Percentiles rank a stretch among this genome's conserved stretches.
Evolutionary conservation across 345 rosid genomes (phyloP).

Genomic region (Arabidopsis arenosa): DNA sequence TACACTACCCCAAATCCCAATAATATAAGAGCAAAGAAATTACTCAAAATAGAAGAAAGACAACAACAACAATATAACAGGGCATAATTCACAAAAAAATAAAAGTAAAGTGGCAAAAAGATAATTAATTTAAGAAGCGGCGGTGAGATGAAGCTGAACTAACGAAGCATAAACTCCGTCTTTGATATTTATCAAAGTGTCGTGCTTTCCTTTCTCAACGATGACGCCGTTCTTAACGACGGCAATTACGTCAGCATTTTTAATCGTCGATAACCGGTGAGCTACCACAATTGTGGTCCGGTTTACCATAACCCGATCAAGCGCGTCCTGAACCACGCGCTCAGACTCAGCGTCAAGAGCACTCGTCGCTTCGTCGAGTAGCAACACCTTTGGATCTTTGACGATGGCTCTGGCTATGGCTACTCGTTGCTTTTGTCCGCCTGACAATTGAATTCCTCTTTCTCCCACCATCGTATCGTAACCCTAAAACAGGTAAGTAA

Average conservation of each 20-base stretch:
- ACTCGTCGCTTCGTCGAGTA: slow-evolving; percentile 81
- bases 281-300: slow-evolving; percentile 71
- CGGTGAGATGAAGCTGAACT: slow-evolving; percentile 59
- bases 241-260: slow-evolving; percentile 64
- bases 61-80: not conserved
- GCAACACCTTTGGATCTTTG: slow-evolving; percentile 64
- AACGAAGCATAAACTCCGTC: slow-evolving; percentile 69
- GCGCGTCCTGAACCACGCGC: slow-evolving; percentile 72
- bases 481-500: slow-evolving; percentile 51
- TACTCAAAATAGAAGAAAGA: not conserved
- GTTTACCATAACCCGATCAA: slow-evolving; percentile 62
- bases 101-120: not conserved
- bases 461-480: slow-evolving; percentile 75
- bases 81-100: not conserved
- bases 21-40: not conserved
- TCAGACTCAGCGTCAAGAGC: slow-evolving; percentile 81
- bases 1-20: slow-evolving; percentile 7
- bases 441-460: slow-evolving; percentile 69
- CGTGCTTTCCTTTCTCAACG: slow-evolving; percentile 72
- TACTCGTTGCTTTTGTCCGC: slow-evolving; percentile 80
- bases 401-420: slow-evolving; percentile 85
- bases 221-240: slow-evolving; percentile 67
- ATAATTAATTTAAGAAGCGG: slow-evolving; percentile 35
- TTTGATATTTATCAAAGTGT: slow-evolving; percentile 51
- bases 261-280: slow-evolving; percentile 69